Base-by-base conservation (phyloP, 2,329 filamentous ascomycete species). In the Fusarium sp. region DNA sequence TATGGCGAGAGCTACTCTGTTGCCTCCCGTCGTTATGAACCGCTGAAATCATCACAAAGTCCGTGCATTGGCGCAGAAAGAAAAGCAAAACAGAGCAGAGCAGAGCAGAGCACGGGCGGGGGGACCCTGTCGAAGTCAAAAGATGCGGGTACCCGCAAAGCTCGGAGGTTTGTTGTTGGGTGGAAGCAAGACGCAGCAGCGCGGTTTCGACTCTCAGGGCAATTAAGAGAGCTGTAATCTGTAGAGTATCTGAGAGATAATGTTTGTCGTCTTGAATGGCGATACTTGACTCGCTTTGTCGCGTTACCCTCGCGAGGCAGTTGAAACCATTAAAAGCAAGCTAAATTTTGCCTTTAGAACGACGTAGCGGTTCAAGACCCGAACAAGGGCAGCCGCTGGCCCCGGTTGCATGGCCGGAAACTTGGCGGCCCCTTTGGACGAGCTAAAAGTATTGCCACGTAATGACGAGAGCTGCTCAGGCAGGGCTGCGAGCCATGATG, bases 381-480 rank as follows among this genome's bases (percentile, higher is more conserved):
- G 41, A 54, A 49, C 58, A 59, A 65, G 53, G 61, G 54, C 57
- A 58, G 63, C 68, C 57, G 58, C 64, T 66, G 52, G 53, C 54
- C 60, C 48, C 55, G 53, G 60, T 42, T 48, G 53, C 43, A 47
- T 45, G 43, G 64, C 68, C 57, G 67, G 58, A 52, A 65, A 45
- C 59, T 71, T 67, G 63, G 67, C 63, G 68, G 65, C 67, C 69
- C 69, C 67, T 70, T 68, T 69, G 69, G 48, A 60, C 58, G 57
- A 70, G 53, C 63, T 66, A 68, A 68, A 38, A 69, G 56, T 67
- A 50, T 69, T 69, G 69, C 69, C 69, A 71, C 69, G 69, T 71
- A 71, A 71, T 69, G 63, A 65, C 44, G 53, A 67, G 57, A 56
- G 46, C 53, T 46, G 46, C 53, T 46, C 39, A 65, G 61, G 34